These are phyloP conservation scores for Chaetomium tenue DNA, from an alignment of 495 filamentous ascomycete genomes.

Conservation along the genomic window DNA sequence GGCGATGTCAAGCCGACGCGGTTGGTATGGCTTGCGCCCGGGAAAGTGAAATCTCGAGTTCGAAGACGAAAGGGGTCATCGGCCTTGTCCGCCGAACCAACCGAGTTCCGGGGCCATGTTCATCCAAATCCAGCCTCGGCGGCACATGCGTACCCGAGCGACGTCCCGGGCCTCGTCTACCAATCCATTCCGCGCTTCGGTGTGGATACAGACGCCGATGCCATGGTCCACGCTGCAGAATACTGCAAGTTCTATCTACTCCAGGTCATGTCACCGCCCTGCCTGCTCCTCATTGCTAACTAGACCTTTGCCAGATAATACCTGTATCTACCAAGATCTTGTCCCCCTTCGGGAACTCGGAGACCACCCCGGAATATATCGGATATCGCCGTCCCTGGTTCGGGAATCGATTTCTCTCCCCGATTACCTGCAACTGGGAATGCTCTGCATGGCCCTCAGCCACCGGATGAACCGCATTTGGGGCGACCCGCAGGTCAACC, in stretches of 20 bases:
- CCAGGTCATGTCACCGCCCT: neutral
- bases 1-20: conserved; percentile 4
- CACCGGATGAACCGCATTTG: conserved; percentile 38
- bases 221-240: conserved; percentile 3
- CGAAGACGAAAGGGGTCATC: neutral
- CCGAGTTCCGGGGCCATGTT: neutral
- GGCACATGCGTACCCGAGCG: neutral
- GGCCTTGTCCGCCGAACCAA: neutral
- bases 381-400: conserved; percentile 28
- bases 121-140: too few species aligned
- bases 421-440: conserved; percentile 31
- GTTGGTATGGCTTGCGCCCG: conserved; percentile 2
- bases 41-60: neutral
- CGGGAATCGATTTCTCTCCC: conserved; percentile 20
- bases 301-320: conserved; percentile 28
- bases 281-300: neutral
- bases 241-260: conserved; percentile 5
- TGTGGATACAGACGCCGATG: neutral
- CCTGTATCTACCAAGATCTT: conserved; percentile 35
- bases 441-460: conserved; percentile 39
- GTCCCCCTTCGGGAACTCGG: conserved; percentile 30
- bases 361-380: conserved; percentile 33
- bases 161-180: neutral
- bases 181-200: neutral
- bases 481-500: neutral